Conservation (phyloP, 352 stramenopile genomes). For the Pythium biforme region DNA sequence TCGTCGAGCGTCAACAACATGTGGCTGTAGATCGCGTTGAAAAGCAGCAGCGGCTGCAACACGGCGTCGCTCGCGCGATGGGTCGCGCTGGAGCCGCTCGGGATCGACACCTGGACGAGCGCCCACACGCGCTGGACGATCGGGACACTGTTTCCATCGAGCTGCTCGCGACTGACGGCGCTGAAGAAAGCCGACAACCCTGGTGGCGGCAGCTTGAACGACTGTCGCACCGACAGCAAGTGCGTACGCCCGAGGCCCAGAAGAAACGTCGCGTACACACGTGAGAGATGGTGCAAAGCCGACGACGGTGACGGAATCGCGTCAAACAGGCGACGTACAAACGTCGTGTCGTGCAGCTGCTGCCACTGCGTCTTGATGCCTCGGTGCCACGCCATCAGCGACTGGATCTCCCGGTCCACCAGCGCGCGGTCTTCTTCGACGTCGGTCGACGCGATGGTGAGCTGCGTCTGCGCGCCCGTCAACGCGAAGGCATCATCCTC, state of each 20-base stretch:
- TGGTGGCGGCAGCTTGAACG: slow-evolving; percentile 41
- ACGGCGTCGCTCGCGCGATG: slow-evolving; percentile 13
- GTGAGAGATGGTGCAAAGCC: slow-evolving; percentile 32
- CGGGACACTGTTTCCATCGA: neutral
- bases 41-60: slow-evolving; percentile 51
- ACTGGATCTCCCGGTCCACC: neutral
- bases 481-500: neutral
- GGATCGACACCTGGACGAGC: slow-evolving; percentile 27
- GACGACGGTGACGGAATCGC: neutral
- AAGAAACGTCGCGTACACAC: slow-evolving; percentile 41
- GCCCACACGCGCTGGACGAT: slow-evolving; percentile 43
- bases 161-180: slow-evolving; percentile 40
- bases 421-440: neutral
- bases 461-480: neutral
- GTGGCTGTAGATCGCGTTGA: slow-evolving; percentile 68
- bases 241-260: slow-evolving; percentile 43
- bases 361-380: slow-evolving; percentile 44
- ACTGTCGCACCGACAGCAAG: slow-evolving; percentile 43
- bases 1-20: slow-evolving; percentile 64
- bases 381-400: slow-evolving; percentile 17
- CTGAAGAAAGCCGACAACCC: slow-evolving; percentile 55
- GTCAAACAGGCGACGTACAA: slow-evolving; percentile 39
- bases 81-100: slow-evolving; percentile 12
- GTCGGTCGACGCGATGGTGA: neutral
- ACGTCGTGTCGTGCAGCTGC: slow-evolving; percentile 40